These are phyloP conservation scores for Cicer bijugum DNA, from an alignment of 306 rosid genomes.

Conservation along the genomic window DNA sequence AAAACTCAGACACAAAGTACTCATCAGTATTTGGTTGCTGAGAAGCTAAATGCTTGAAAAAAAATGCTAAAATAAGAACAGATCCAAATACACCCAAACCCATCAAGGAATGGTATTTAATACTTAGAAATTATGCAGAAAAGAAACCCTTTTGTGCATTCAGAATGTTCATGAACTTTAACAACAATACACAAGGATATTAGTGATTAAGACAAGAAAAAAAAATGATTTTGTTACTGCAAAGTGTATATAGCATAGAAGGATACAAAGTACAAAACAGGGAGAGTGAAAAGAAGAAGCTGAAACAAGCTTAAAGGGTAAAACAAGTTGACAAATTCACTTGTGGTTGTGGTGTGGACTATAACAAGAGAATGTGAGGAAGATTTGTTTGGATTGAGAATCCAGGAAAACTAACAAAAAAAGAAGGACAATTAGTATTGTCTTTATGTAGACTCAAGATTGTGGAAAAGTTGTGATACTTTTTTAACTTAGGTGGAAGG, in stretches of 20 bases:
- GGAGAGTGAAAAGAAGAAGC: constrained; percentile 25
- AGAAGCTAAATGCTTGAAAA: constrained; percentile 68
- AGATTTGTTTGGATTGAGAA: constrained; percentile 54
- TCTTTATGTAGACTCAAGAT: constrained; percentile 44
- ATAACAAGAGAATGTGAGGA: constrained; percentile 58
- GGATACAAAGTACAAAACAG: constrained; percentile 6
- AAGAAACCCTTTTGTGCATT: constrained; percentile 40
- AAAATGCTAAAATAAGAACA: constrained; percentile 63
- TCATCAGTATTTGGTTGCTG: constrained; percentile 91
- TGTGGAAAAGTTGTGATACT: constrained; percentile 47
- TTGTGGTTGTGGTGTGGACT: constrained; percentile 47
- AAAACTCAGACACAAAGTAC: constrained; percentile 70
- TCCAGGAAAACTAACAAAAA: constrained; percentile 48
- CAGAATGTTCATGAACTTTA: neutral
- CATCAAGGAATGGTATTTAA: constrained; percentile 51
- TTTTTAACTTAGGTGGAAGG: constrained; percentile 38
- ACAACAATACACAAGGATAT: neutral
- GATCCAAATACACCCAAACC: constrained; percentile 67
- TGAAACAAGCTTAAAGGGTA: neutral
- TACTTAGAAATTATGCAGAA: constrained; percentile 36
- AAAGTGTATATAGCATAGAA: constrained; percentile 15
- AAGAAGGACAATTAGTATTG: constrained; percentile 46
- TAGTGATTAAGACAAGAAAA: neutral
- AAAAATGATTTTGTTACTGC: constrained; percentile 37
- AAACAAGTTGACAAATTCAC: constrained; percentile 29